These are phyloP conservation scores for Geotrichum reessii DNA, from an alignment of 1,139 yeast genomes.

Conservation along the genomic window DNA sequence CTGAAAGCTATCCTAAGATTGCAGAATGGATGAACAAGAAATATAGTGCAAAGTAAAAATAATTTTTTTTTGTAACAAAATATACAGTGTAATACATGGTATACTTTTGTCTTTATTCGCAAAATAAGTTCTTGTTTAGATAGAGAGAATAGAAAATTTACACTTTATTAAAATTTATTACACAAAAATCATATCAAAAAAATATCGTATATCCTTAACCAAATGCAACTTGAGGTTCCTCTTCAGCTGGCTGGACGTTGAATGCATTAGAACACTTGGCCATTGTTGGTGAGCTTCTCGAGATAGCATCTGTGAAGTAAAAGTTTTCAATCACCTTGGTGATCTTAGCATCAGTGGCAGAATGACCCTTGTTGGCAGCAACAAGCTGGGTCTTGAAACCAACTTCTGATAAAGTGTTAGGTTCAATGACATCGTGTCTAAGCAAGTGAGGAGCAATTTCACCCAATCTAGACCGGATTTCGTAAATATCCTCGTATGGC, in stretches of 20 bases:
- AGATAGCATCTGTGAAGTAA: conserved; percentile 82
- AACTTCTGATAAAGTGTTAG: conserved; percentile 50
- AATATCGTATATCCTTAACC: conserved; percentile 14
- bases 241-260: conserved; percentile 18
- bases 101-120: too few species aligned
- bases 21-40: conserved; percentile 1
- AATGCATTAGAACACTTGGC: conserved; percentile 57
- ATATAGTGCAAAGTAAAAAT: not conserved
- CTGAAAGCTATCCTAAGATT: conserved; percentile 1
- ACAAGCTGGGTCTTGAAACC: conserved; percentile 50
- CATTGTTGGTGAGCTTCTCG: conserved; percentile 87
- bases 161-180: conserved; percentile 2
- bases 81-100: too few species aligned
- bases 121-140: not conserved
- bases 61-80: too few species aligned
- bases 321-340: conserved; percentile 68
- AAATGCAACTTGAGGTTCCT: conserved; percentile 20
- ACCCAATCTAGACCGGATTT: conserved; percentile 64
- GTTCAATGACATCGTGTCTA: conserved; percentile 71
- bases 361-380: conserved; percentile 39
- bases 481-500: conserved; percentile 71
- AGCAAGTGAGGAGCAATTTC: conserved; percentile 79
- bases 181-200: not conserved
- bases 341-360: conserved; percentile 47
- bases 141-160: not conserved